A percentile compares a stretch with the other conserved stretches of the same genome.
phyloP scores from a whole-genome alignment of 129 eudicot species.

The Tagetes patula region DNA sequence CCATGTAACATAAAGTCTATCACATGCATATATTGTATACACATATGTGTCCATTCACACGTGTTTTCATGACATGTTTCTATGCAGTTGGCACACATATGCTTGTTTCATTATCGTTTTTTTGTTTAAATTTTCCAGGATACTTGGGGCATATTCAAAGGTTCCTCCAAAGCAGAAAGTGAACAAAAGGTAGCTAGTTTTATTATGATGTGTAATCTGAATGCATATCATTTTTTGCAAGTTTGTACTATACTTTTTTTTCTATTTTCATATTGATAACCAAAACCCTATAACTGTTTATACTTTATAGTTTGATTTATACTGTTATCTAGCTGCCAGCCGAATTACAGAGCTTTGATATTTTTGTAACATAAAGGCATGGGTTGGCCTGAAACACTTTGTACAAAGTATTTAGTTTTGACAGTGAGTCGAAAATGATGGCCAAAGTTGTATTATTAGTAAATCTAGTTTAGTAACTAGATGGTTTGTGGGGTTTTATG shows the following conservation, averaged over 20 bases:
- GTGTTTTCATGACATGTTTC: constrained; percentile 17
- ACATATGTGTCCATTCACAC: background rate
- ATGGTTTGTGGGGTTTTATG: background rate
- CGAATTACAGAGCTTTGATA: background rate
- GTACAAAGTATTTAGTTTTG: background rate
- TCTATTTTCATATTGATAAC: constrained; percentile 1
- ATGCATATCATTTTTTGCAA: constrained; percentile 1
- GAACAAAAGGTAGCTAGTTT: constrained; percentile 56
- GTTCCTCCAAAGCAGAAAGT: constrained; percentile 58
- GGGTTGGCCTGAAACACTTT: background rate
- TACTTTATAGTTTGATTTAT: background rate
- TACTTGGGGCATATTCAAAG: constrained; percentile 66
- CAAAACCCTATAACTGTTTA: constrained; percentile 5
- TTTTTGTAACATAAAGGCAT: background rate
- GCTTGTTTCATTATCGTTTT: background rate
- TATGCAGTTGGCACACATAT: constrained; percentile 2
- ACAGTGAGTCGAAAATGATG: background rate
- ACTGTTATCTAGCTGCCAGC: background rate
- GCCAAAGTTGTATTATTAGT: background rate
- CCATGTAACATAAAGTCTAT: constrained; percentile 11
- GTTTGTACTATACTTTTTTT: constrained; percentile 7
- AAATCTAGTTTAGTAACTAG: background rate
- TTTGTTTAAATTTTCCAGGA: constrained; percentile 38
- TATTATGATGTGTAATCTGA: background rate
- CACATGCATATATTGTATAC: background rate